Base-by-base conservation (phyloP, 177 flowering plant species). In the Telopea speciosissima region DNA sequence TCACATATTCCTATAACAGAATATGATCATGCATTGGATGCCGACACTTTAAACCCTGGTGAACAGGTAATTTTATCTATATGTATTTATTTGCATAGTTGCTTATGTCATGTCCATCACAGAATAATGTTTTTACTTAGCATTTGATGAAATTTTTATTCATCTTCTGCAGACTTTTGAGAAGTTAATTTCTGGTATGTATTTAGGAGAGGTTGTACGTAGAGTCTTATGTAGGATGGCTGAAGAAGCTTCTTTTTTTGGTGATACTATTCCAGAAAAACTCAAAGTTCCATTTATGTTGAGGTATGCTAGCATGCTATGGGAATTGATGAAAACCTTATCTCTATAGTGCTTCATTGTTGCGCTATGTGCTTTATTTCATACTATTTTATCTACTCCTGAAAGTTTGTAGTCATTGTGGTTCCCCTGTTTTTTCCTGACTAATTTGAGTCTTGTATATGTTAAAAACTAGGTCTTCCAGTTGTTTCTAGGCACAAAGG, bases 161-260 rank as follows among this genome's bases (percentile, higher is more conserved):
- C 14, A 44, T 44, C 54, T 49, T 44, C 9, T 52, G 42, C 86
- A 93, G 99, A 90, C 90, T 54, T 90, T 83, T 83, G 99, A 96
- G 81, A 96, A 96, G 84, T 75, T 91, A 9, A 87, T 87, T 69
- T 96, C 99, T 72, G 99, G 99, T 28, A 92, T 96, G 98, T 96
- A 96, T 76, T 80, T 96, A 83, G 99, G 99, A 66, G 99, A 93
- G 28, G 85, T 96, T 69, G 88, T 91, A 14, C 94, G 97, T 31
- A 83, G 95, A 82, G 90, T 90, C 72, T 73, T 96, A 60, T 80
- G 69, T 59, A 88, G 71, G 73, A 80, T 96, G 92, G 98, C 99
- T 69, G 95, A 93, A 74, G 98, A 96, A 82, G 97, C 98, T 72
- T 85, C 79, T 59, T 78, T 93, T 66, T 96, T 96, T 75, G 98